phyloP scores from a whole-genome alignment of 257 asterid species.

The Solanum piurae region DNA sequence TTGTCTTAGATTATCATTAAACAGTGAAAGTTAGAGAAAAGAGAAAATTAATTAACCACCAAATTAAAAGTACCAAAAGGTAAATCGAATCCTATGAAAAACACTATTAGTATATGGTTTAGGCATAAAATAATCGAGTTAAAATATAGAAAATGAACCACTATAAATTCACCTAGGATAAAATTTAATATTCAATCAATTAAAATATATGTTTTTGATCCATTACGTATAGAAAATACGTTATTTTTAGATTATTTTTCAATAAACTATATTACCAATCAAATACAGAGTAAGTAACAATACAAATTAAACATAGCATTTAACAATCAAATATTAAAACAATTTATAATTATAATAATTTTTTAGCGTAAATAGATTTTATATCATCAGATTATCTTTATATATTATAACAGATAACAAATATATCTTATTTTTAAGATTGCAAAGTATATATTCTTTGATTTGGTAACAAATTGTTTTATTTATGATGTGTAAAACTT shows the following conservation, averaged over 20 bases:
- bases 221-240: background rate
- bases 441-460: no score
- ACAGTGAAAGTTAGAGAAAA: background rate
- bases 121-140: background rate
- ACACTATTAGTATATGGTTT: background rate
- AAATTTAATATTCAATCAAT: background rate
- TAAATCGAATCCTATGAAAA: slow-evolving; percentile 20
- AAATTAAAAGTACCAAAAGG: slow-evolving; percentile 5
- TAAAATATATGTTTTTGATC: background rate
- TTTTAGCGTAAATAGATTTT: background rate
- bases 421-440: background rate
- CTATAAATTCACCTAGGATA: background rate
- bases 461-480: background rate
- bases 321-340: background rate
- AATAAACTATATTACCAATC: background rate
- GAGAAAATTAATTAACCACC: background rate
- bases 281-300: background rate
- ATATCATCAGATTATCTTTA: background rate
- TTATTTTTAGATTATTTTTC: background rate
- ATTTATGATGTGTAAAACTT: background rate
- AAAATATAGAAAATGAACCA: background rate
- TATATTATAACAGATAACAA: rapidly evolving
- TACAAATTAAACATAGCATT: background rate
- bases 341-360: background rate
- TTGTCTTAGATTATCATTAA: background rate